Evolutionary conservation across 129 eudicot species (phyloP), one percentile per base, ranked within the genome.

Genomic region (Calendula officinalis): DNA sequence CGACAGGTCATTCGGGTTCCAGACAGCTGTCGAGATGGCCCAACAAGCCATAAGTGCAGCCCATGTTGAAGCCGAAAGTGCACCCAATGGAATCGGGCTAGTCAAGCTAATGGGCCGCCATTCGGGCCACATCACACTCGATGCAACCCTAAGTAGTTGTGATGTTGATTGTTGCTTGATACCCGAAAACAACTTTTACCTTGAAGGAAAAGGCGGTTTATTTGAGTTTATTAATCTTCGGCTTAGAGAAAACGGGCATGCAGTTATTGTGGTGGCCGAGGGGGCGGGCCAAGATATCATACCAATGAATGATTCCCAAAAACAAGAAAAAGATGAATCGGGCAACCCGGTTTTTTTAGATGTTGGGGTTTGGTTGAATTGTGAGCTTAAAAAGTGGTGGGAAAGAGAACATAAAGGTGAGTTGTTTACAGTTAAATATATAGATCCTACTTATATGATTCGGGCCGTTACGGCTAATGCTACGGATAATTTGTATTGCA

Each of bases 51-150:
- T 86, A 68, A 79, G 66, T 36, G 91, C 95, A 0, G 95, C 89
- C 37, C 92, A 84, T 64, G 94, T 88, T 4, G 95, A 90, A 46
- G 95, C 97, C 0, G 95, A 84, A 77, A 90, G 97, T 70, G 92
- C 89, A 13, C 89, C 82, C 1, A 90, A 81, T 27, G 87, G 95
- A 30, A 75, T 86, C 7, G 92, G 97, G 14, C 53, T 90, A 42
- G 95, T 90, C 46, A 90, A 90, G 78, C 85, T 90, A 35, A 90
- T 90, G 97, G 97, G 97, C 12, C 85, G 92, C 8, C 81, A 89
- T 79, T 81, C 84, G 0, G 95, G 95, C 7, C 95, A 86, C 75
- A 86, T 90, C 34, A 84, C 92, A 33, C 89, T 90, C 0, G 75
- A 86, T 43, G 86, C 97, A 37, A 90, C 97, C 56, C 50, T 90